A percentile compares a stretch with the other conserved stretches of the same genome.
These are phyloP conservation scores for Geotrichum bryndzae DNA, from an alignment of 1,139 yeast genomes.

Conservation along the genomic window DNA sequence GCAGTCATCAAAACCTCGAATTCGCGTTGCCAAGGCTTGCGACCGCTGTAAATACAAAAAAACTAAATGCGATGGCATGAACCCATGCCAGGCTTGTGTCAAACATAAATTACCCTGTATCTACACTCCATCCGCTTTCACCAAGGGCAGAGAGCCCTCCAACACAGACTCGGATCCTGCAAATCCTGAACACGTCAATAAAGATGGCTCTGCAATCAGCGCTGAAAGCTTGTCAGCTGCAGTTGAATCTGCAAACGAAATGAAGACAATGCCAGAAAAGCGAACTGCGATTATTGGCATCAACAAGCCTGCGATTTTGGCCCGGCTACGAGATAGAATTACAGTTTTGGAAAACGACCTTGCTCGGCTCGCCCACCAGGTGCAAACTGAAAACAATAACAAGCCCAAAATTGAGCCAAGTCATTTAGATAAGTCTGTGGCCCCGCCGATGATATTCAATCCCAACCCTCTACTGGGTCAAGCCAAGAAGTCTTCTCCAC, in stretches of 20 bases:
- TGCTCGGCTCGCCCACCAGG: conserved; percentile 5
- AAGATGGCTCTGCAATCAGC: not conserved
- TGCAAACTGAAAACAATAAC: not conserved
- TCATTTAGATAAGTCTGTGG: not conserved
- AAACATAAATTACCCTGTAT: conserved; percentile 44
- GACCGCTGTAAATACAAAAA: conserved; percentile 55
- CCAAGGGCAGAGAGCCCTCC: not conserved
- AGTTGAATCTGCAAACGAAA: conserved; percentile 3
- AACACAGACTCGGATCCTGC: not conserved
- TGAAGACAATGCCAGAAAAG: conserved; percentile 2
- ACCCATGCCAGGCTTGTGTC: conserved; percentile 50
- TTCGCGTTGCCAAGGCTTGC: conserved; percentile 51
- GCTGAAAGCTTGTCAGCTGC: conserved; percentile 3
- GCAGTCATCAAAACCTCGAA: conserved; percentile 10
- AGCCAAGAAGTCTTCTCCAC: not conserved
- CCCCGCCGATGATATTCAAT: too few species aligned
- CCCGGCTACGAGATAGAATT: conserved; percentile 11
- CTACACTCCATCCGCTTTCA: conserved; percentile 20
- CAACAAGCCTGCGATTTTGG: conserved; percentile 8
- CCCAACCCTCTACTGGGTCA: not conserved
- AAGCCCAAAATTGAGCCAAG: not conserved
- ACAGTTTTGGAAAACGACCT: conserved; percentile 13
- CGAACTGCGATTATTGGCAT: conserved; percentile 1
- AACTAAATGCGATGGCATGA: conserved; percentile 55
- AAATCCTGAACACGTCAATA: not conserved